Percentiles rank a stretch among this genome's conserved stretches.
Conservation (phyloP, 164 flowering plant species). For the Amborella trichopoda region DNA sequence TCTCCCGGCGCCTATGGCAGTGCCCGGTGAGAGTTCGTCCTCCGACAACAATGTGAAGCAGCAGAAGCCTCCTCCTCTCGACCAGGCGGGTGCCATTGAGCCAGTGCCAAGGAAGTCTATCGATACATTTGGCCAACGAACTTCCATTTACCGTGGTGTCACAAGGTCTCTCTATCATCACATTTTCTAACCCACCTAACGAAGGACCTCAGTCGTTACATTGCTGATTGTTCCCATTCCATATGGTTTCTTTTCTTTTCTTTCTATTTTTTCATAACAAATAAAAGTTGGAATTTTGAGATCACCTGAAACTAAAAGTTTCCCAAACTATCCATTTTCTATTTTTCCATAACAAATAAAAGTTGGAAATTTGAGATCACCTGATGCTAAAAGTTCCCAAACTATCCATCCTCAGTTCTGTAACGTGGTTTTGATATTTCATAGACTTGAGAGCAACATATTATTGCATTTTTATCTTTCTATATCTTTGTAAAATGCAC, state of each 20-base stretch:
- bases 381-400: too few relatives aligned
- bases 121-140: conserved; percentile 89
- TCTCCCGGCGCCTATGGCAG: conserved; percentile 9
- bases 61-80: conserved; percentile 11
- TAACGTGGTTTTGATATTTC: too few relatives aligned
- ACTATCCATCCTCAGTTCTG: too few relatives aligned
- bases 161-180: conserved; percentile 43
- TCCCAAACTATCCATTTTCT: too few relatives aligned
- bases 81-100: conserved; percentile 40
- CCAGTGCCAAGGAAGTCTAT: conserved; percentile 61
- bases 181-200: not conserved
- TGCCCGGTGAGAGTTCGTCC: conserved; percentile 21
- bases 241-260: not conserved
- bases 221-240: not conserved
- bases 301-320: too few relatives aligned
- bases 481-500: too few relatives aligned
- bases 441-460: too few relatives aligned
- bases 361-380: too few relatives aligned
- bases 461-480: too few relatives aligned
- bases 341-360: too few relatives aligned
- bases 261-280: not conserved
- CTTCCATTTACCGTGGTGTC: conserved; percentile 95
- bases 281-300: too few relatives aligned
- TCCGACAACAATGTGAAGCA: conserved; percentile 23
- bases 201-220: not conserved